Conservation (phyloP, 2,329 filamentous ascomycete genomes). For the Pseudogymnoascus sp. region DNA sequence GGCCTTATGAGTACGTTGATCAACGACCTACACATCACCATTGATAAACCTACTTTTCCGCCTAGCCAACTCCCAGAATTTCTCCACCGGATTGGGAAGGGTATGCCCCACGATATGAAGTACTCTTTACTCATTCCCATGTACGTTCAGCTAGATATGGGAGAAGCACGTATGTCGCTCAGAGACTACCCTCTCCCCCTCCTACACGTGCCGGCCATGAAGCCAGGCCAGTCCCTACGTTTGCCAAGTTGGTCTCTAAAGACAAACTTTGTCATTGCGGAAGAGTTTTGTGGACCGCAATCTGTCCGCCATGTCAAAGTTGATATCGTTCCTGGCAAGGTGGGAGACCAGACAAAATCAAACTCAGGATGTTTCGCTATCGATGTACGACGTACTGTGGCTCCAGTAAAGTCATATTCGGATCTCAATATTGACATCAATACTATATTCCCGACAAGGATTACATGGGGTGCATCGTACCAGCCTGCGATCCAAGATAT, state of each 20-base stretch:
- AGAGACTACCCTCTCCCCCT: slow-evolving; percentile 92
- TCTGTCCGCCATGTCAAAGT: slow-evolving; percentile 76
- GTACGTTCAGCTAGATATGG: slow-evolving; percentile 82
- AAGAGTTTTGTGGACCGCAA: slow-evolving; percentile 77
- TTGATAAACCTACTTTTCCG: slow-evolving; percentile 92
- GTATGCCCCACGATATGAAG: slow-evolving; percentile 85
- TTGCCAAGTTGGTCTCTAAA: slow-evolving; percentile 75
- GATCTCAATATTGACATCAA: slow-evolving; percentile 90
- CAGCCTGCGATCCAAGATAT: slow-evolving; percentile 98
- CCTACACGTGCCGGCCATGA: slow-evolving; percentile 79
- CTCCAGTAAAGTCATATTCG: slow-evolving; percentile 93
- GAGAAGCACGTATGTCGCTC: slow-evolving; percentile 77
- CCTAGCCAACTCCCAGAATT: slow-evolving; percentile 75
- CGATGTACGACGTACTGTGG: slow-evolving; percentile 82
- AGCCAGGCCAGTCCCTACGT: slow-evolving; percentile 69
- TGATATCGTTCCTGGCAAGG: slow-evolving; percentile 69
- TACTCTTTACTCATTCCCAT: slow-evolving; percentile 87
- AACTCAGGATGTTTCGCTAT: slow-evolving; percentile 66
- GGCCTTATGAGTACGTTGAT: slow-evolving; percentile 74
- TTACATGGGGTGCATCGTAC: slow-evolving; percentile 96
- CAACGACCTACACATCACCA: slow-evolving; percentile 72
- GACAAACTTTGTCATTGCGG: slow-evolving; percentile 90
- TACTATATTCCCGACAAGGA: slow-evolving; percentile 80
- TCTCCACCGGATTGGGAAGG: slow-evolving; percentile 85
- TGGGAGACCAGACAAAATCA: slow-evolving; percentile 45